These are phyloP conservation scores for Vitis rotundifolia DNA, from an alignment of 164 flowering plant species.

Conservation along the genomic window DNA sequence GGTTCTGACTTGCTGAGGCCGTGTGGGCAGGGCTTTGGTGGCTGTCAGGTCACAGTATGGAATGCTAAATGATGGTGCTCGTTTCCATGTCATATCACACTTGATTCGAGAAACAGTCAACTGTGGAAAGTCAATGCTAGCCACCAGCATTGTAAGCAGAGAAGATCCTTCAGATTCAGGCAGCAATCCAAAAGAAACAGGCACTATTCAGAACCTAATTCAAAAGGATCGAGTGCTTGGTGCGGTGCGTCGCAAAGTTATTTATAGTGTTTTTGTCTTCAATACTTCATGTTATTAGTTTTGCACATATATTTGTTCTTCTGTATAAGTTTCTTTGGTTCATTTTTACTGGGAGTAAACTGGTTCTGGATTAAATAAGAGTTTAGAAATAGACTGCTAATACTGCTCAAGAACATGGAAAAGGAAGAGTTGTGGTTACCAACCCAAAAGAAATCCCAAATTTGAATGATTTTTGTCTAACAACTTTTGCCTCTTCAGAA, in stretches of 20 bases:
- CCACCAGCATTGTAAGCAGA: slow-evolving; percentile 55
- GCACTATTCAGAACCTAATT: slow-evolving; percentile 65
- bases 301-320: background rate
- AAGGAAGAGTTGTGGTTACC: too few relatives aligned
- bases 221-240: slow-evolving; percentile 82
- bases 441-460: too few relatives aligned
- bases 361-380: too few relatives aligned
- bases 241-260: slow-evolving; percentile 57
- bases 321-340: too few relatives aligned
- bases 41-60: slow-evolving; percentile 75
- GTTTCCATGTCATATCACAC: slow-evolving; percentile 86
- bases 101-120: slow-evolving; percentile 86
- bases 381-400: too few relatives aligned
- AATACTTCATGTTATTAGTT: background rate
- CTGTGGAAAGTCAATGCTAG: slow-evolving; percentile 83
- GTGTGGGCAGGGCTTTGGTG: slow-evolving; percentile 68
- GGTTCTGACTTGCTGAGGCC: slow-evolving; percentile 16
- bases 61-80: slow-evolving; percentile 84
- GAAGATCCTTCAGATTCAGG: slow-evolving; percentile 69
- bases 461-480: too few relatives aligned
- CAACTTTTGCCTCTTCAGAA: too few relatives aligned
- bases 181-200: slow-evolving; percentile 51
- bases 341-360: too few relatives aligned
- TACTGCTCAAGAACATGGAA: too few relatives aligned
- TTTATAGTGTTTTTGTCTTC: background rate